Base-by-base conservation (phyloP, 2,329 filamentous ascomycete genomes). In the Corinectria fuckeliana region DNA sequence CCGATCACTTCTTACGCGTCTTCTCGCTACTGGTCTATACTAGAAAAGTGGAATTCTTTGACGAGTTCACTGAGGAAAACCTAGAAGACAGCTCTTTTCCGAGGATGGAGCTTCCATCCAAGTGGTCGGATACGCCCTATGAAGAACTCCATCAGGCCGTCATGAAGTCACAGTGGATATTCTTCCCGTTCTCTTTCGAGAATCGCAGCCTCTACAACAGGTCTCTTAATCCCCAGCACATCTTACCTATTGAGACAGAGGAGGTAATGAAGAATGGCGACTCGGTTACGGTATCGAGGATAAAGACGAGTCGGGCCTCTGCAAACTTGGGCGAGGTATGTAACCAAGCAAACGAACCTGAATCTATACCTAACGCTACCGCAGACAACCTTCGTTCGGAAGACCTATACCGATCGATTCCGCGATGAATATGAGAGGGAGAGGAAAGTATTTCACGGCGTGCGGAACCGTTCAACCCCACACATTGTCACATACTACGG, bases 401-500 rank as follows among this genome's bases (percentile, higher is more conserved):
- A 61, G 48, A 50, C 49, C 8, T 61, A 58, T 13, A 1, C 13
- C 9, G 21, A 56, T 21, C 16, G 2, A 5, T 20, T 13, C 5
- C 16, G 10, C 21, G 8, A 16, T 4, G 41, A 57, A n/a, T 61
- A 53, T 20, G 36, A 61, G 9, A 59, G 58, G 26, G 61, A 63
- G 44, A 11, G 10, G 13, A 39, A 48, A 4, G 52, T 38, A 5
- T 56, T 58, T n/a, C 21, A 30, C 13, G 36, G 28, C 5, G 34
- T 61, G 3, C 38, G 25, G 20, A 44, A 20, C 34, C 50, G 55
- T 4, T 34, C 10, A 16, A 47, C 23, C 10, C 6, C 36, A 3
- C 4, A 56, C 6, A 50, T 63, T 18, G 26, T 63, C 11, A 16
- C 16, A n/a, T 61, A 8, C 30, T 48, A 52, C 44, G 61, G 61